Base-by-base conservation (phyloP, 768 basidiomycete genomes). In the Amyloporia xantha region DNA sequence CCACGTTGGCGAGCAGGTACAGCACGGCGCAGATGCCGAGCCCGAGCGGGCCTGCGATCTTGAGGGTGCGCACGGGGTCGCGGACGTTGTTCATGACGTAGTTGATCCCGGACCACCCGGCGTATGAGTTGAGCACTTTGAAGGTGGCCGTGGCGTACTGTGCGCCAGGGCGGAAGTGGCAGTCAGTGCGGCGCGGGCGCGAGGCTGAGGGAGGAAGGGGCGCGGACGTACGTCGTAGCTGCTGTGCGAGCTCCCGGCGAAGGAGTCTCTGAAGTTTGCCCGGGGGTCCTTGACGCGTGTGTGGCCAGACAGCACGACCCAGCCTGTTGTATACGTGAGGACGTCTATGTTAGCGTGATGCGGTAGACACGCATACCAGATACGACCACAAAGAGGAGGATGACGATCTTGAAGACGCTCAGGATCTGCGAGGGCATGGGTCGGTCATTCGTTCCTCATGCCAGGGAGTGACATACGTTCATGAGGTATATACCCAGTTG, bases 121-220 rank as follows among this genome's bases (percentile, higher is more conserved):
- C 38, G 48, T 72, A 76, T 1, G 72, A 59, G 47, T 69, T 67
- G 20, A 81, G 62, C 21, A 82, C 76, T 52, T 81, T 79, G 71
- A 78, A 79, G 0, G 71, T 79, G 2, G 77, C 80, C 0, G 79
- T 78, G 1, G 78, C 79, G 48, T 79, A 82, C 79, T 80, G 44
- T n/a, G 33, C 12, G 23, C 6, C 4, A 35, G 38, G 38, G 12
- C 20, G 9, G 20, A 39, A 6, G 13, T 21, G 19, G 19, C 21
- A 17, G 13, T 19, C 19, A 39, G 38, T 9, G 19, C 20, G 17
- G 6, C 38, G 20, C 19, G 10, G 19, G 38, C 20, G 30, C 15
- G 30, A 7, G 15, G 30, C 38, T 9, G 20, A 7, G 9, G 36
- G 13, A 36, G 20, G 13, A 3, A 37, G 20, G 30, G 30, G 26